These are phyloP conservation scores for Zygotorulaspora chibaensis DNA, from an alignment of 805 yeast species.

Conservation along the genomic window DNA sequence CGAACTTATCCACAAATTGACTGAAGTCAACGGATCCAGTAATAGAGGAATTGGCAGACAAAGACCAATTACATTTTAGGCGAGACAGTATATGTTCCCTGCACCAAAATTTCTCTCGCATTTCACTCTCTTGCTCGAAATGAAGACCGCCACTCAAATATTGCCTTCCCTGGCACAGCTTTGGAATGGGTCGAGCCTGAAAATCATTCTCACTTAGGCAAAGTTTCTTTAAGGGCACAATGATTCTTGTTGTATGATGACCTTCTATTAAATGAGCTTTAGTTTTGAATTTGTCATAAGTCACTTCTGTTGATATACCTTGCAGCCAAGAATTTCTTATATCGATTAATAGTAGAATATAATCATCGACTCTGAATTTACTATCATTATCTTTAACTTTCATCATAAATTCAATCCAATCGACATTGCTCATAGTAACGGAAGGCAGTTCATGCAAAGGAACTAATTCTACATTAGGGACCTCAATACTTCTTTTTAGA, in stretches of 20 bases:
- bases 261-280: conserved; percentile 37
- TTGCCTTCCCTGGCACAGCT: conserved; percentile 59
- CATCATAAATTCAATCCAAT: conserved; percentile 31
- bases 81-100: conserved; percentile 57
- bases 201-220: conserved; percentile 36
- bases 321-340: conserved; percentile 78
- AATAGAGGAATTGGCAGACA: conserved; percentile 12
- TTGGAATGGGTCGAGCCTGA: conserved; percentile 56
- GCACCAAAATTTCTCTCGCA: conserved; percentile 76
- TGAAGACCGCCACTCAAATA: conserved; percentile 50
- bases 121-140: conserved; percentile 51
- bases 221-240: conserved; percentile 64
- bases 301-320: conserved; percentile 38
- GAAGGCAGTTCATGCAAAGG: conserved; percentile 44
- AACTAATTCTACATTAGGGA: conserved; percentile 70
- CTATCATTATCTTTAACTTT: conserved; percentile 10
- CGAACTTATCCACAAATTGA: conserved; percentile 27
- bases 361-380: conserved; percentile 42
- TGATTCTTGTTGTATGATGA: conserved; percentile 50
- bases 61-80: conserved; percentile 63
- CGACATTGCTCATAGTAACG: conserved; percentile 17
- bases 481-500: conserved; percentile 52
- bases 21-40: conserved; percentile 26
- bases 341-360: conserved; percentile 65
- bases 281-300: conserved; percentile 31